Percentiles rank a stretch among this genome's conserved stretches.
These are phyloP conservation scores for Veloboletus limbatus DNA, from an alignment of 1,284 basidiomycete species.

Conservation along the genomic window DNA sequence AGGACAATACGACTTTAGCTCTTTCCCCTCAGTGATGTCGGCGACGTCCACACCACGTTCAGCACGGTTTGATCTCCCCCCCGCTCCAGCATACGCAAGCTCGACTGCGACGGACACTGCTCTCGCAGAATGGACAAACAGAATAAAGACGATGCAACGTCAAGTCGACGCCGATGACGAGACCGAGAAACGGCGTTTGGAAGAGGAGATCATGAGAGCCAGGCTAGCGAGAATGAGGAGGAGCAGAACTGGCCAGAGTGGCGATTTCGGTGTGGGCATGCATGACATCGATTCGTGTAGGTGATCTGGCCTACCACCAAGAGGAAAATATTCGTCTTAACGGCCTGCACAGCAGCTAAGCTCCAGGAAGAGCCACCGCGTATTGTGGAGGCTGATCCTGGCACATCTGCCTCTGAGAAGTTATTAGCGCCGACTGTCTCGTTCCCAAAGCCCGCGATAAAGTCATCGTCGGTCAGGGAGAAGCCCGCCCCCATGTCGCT, in stretches of 20 bases:
- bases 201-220: slow-evolving; percentile 73
- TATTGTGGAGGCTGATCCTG: slow-evolving; percentile 9
- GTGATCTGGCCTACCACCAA: slow-evolving; percentile 18
- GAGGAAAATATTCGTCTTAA: slow-evolving; percentile 6
- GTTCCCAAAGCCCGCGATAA: slow-evolving; percentile 18
- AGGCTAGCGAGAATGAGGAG: slow-evolving; percentile 63
- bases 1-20: too few relatives aligned
- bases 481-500: slow-evolving; percentile 49
- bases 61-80: slow-evolving; percentile 40
- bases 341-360: slow-evolving; percentile 19
- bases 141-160: slow-evolving; percentile 72
- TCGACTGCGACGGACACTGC: slow-evolving; percentile 49
- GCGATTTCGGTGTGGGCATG: slow-evolving; percentile 44
- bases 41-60: slow-evolving; percentile 30
- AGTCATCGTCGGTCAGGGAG: slow-evolving; percentile 2
- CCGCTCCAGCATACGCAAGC: slow-evolving; percentile 24
- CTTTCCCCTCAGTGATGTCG: slow-evolving; percentile 19
- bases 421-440: slow-evolving; percentile 3
- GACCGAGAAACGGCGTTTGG: slow-evolving; percentile 65
- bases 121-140: slow-evolving; percentile 76
- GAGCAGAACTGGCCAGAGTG: slow-evolving; percentile 42
- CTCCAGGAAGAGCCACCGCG: slow-evolving; percentile 18
- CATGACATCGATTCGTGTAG: slow-evolving; percentile 33
- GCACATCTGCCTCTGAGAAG: slow-evolving; percentile 7
- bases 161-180: slow-evolving; percentile 79